These are phyloP conservation scores for Neopestalotiopsis sp. DNA, from an alignment of 2,329 filamentous ascomycete genomes.

Conservation along the genomic window DNA sequence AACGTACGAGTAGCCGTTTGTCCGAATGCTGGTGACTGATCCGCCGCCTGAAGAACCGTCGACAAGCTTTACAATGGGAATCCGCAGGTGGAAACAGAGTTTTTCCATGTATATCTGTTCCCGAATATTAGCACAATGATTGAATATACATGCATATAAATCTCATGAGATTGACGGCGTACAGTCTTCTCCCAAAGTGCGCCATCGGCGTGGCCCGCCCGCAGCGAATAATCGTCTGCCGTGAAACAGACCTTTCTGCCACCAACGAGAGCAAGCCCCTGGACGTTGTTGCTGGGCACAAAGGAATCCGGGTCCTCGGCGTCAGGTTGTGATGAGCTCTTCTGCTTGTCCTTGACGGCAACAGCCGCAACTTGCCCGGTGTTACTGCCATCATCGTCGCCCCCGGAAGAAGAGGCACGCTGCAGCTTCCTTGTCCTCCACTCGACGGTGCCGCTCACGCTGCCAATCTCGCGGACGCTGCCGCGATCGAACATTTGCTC, in stretches of 20 bases:
- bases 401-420: slow-evolving; percentile 32
- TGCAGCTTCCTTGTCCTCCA: slow-evolving; percentile 52
- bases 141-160: no score
- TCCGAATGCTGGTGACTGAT: slow-evolving; percentile 63
- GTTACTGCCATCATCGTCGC: slow-evolving; percentile 33
- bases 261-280: slow-evolving; percentile 58
- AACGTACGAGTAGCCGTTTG: slow-evolving; percentile 62
- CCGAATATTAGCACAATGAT: not conserved
- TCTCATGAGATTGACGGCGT: not conserved
- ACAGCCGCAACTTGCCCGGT: no score
- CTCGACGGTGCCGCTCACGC: slow-evolving; percentile 60
- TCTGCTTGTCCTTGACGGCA: slow-evolving; percentile 37
- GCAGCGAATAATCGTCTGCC: slow-evolving; percentile 67
- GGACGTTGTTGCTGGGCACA: slow-evolving; percentile 66
- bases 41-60: slow-evolving; percentile 69
- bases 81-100: slow-evolving; percentile 57
- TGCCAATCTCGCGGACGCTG: slow-evolving; percentile 64
- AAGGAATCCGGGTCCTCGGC: slow-evolving; percentile 42
- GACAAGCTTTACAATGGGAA: slow-evolving; percentile 68
- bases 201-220: slow-evolving; percentile 69
- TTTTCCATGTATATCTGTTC: slow-evolving; percentile 61
- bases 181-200: slow-evolving; percentile 59
- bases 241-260: slow-evolving; percentile 63
- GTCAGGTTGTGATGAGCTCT: slow-evolving; percentile 45
- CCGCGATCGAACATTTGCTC: slow-evolving; percentile 60